Evolutionary conservation across 1,284 basidiomycete species (phyloP), one percentile per base, ranked within the genome.

Genomic region (Austroboletus novae-zelandiae): DNA sequence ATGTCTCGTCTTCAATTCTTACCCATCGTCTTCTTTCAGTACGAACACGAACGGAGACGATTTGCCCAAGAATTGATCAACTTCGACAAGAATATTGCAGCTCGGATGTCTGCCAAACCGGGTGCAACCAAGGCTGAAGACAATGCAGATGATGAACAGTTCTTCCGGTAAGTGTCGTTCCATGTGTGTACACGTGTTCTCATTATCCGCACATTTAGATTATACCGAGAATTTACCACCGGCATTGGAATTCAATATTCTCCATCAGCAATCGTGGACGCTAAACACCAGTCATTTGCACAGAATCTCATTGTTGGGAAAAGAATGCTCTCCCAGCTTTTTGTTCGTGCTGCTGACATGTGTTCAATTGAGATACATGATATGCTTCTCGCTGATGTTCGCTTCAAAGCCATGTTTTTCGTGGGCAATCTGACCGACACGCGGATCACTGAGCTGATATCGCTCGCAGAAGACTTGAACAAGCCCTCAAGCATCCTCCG

Each of bases 71-170:
- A 91, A 56, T 76, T 94, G 47, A 92, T 93, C 59, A 67, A 80
- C 51, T 91, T 91, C 57, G 90, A 93, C 69, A 83, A 82, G 64
- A 73, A 84, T 59, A 90, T 85, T 63, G 79, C 86, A 1, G 75
- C 78, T n/a, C 70, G 91, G 25, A 91, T 91, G 69, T 89, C 86
- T n/a, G 83, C 81, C 35, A 90, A 89, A 67, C 83, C 87, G 5
- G 72, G 75, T 25, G 80, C 79, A 10, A 71, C 76, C 40, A 71
- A 76, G 0, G 72, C 78, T 58, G 64, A 76, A 29, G 77, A 81
- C 43, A 86, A 85, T n/a, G 79, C 89, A 15, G 75, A 80, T 1
- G 84, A 84, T 59, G 77, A 80, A 47, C 75, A 84, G 50, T 84
- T 89, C 64, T 64, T 84, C 31, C 68, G 71, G 82, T 85, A 47